Evolutionary conservation across 1,139 yeast species (phyloP).

Genomic region (Lipomyces yarrowii): DNA sequence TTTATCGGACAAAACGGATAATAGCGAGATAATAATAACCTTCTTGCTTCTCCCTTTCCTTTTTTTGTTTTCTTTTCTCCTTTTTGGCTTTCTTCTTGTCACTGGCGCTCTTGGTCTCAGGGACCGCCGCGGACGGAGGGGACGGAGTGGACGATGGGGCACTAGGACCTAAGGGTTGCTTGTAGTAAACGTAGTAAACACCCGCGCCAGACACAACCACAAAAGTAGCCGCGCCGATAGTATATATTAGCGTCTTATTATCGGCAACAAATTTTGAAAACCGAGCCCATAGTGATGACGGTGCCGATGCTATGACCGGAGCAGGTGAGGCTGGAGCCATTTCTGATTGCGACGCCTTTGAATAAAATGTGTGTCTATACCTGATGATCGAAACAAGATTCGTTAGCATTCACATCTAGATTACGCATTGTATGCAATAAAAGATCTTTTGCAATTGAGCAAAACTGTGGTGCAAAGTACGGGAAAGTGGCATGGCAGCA

Average conservation of each 20-base stretch:
- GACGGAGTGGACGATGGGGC: slow-evolving; percentile 12
- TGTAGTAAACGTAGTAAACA: slow-evolving; percentile 29
- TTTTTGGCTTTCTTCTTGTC: slow-evolving; percentile 37
- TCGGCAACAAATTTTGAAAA: slow-evolving; percentile 26
- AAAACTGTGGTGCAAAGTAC: neutral
- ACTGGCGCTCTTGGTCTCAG: slow-evolving; percentile 32
- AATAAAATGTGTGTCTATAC: neutral
- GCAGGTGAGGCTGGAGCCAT: slow-evolving; percentile 1
- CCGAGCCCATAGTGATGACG: slow-evolving; percentile 24
- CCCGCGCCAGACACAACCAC: slow-evolving; percentile 30
- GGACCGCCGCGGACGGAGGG: slow-evolving; percentile 3
- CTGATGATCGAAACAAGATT: neutral
- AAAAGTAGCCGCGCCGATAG: slow-evolving; percentile 28
- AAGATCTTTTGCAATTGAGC: neutral
- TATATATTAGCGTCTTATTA: slow-evolving; percentile 28
- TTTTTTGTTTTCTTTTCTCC: slow-evolving; percentile 38
- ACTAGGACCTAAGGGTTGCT: slow-evolving; percentile 4
- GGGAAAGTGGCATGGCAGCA: neutral
- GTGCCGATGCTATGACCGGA: slow-evolving; percentile 14
- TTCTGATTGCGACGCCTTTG: neutral
- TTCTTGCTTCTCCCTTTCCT: slow-evolving; percentile 33
- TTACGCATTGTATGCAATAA: neutral
- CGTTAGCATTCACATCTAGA: neutral
- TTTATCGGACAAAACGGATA: slow-evolving; percentile 7
- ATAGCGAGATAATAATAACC: slow-evolving; percentile 2